Percentiles rank a stretch among this genome's conserved stretches.
Conservation (phyloP, 2,329 filamentous ascomycete species). For the Arachnomyces sp. region DNA sequence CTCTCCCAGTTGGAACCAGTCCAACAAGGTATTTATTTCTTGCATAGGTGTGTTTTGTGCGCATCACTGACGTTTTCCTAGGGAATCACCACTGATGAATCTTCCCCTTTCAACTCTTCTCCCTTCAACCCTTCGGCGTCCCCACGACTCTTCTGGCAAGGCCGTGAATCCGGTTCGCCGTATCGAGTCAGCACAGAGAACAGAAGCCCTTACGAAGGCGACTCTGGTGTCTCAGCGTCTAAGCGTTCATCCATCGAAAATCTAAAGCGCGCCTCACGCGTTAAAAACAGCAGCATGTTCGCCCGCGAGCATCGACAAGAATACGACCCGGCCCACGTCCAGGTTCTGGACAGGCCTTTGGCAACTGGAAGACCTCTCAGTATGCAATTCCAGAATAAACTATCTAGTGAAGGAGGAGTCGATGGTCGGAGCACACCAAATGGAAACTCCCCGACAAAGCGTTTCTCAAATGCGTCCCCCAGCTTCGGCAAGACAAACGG, state of each 20-base stretch:
- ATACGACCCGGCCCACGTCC: slow-evolving; percentile 74
- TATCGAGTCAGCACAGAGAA: slow-evolving; percentile 63
- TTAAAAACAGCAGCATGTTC: slow-evolving; percentile 97
- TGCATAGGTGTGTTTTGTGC: no score
- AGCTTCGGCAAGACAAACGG: slow-evolving; percentile 7
- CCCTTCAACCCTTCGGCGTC: slow-evolving; percentile 59
- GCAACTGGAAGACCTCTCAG: slow-evolving; percentile 52
- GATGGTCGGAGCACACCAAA: slow-evolving; percentile 8
- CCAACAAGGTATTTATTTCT: slow-evolving; percentile 52
- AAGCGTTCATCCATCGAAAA: slow-evolving; percentile 91
- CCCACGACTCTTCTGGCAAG: slow-evolving; percentile 85
- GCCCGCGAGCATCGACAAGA: slow-evolving; percentile 85
- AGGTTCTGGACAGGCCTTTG: slow-evolving; percentile 72
- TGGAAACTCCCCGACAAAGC: slow-evolving; percentile 38
- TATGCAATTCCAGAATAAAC: slow-evolving; percentile 60
- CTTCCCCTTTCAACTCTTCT: slow-evolving; percentile 78
- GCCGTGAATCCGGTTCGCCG: slow-evolving; percentile 59
- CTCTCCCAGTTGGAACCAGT: slow-evolving; percentile 81
- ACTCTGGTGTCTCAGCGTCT: slow-evolving; percentile 60
- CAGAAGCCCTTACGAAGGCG: slow-evolving; percentile 48
- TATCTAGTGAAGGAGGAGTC: slow-evolving; percentile 33
- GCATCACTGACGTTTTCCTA: slow-evolving; percentile 33
- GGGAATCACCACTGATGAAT: slow-evolving; percentile 64
- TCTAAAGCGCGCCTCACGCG: slow-evolving; percentile 84
- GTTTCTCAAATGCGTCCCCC: slow-evolving; percentile 9